Evolutionary conservation across 805 yeast genomes (phyloP), one percentile per base, ranked within the genome.

Genomic region (Kurtzmaniella cleridarum): DNA sequence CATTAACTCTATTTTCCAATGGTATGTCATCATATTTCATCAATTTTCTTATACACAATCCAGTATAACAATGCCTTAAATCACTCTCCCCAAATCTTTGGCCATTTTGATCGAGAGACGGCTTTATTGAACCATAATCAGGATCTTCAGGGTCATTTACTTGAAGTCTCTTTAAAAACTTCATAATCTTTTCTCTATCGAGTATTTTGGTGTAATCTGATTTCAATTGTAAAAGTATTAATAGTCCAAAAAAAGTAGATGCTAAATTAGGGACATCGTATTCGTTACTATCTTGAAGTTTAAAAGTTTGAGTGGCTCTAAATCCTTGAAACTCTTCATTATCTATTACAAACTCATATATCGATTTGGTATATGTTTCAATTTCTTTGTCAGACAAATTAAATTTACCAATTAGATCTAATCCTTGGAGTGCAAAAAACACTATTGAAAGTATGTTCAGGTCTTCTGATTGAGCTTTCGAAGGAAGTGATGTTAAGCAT

Each of bases 211-310:
- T 18, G 26, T 66, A 62, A 36, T 68, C 69, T 36, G 70, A 75
- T 26, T 66, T 64, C 11, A 84, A 60, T n/a, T 76, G 62, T 1
- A 78, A 54, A 29, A 84, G 62, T 9, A 73, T 64, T 27, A 77
- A 72, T 27, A 89, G 57, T 2, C 87, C 90, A 61, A 89, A 84
- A 47, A 80, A 78, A 0, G 96, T 89, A 5, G 89, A 78, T 0
- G 91, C 76, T 5, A 87, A 57, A 46, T 78, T 82, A 1, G 90
- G 76, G 1, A 78, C 62, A 50, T 81, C 89, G 49, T 77, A 80
- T 29, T 30, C 14, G 11, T 30, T 30, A 9, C 7, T 15, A 7
- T 28, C 2, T 48, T 51, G 49, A 26, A 54, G 46, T 18, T 55
- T 53, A 49, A 79, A 81, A 2, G 73, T 64, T 18, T 62, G 48